Evolutionary conservation across 2,329 filamentous ascomycete genomes (phyloP), one percentile per base, ranked within the genome.

Genomic region (Botrytis deweyae): DNA sequence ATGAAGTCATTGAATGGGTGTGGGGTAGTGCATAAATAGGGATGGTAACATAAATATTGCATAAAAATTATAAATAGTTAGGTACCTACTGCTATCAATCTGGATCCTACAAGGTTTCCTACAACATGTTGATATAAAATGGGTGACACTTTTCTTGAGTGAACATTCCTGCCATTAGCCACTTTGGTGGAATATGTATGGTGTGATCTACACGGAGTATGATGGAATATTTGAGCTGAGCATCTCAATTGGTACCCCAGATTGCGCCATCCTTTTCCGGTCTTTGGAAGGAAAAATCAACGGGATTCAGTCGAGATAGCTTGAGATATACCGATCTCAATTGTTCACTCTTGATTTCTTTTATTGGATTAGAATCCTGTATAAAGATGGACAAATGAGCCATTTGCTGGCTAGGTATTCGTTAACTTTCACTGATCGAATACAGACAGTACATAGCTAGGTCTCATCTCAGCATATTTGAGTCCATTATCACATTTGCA

Each of bases 1-100:
- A 66, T 72, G 70, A 55, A 72, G 70, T 72, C 44, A 55, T 72
- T 18, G 61, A 10, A 14, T 42, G 4, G 18, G 29, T 72, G 70
- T 72, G 70, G 70, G 70, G 70, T 72, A 66, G 38, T 66, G 70
- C 38, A 58, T 6, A 72, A 65, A 42, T 4, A 1, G n/a, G 52
- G 29, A 29, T 55, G 52, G 12, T 9, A 25, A 10, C 61, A 66
- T 66, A 72, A 66, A 55, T 12, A 6, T 16, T 18, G 25, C 36
- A 55, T 58, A 58, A 68, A 29, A 7, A 22, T 36, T 14, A 68
- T 33, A 68, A 58, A 58, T 9, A 8, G 7, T 33, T 18, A n/a
- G n/a, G n/a, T n/a, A 18, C 9, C 25, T 22, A 4, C 40, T 16
- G 6, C 33, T 33, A 49, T 68, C 65, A n/a, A 68, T 40, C 25